phyloP scores from a whole-genome alignment of 208 protist genomes.

The Strigomonas culicis region DNA sequence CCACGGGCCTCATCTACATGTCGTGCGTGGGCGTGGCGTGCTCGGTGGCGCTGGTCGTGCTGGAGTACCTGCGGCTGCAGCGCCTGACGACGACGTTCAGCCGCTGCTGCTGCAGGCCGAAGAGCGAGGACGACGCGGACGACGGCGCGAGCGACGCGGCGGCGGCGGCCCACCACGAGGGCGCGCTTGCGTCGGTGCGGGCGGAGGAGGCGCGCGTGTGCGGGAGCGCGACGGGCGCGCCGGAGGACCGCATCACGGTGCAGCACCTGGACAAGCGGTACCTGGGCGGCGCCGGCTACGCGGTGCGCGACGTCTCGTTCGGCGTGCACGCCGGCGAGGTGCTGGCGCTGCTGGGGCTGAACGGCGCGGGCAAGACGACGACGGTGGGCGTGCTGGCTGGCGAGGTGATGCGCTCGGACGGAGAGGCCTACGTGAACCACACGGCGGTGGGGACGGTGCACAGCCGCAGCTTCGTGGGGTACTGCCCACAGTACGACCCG shows the following conservation, averaged over 20 bases:
- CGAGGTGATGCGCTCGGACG: constrained; percentile 60
- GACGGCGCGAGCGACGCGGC: constrained; percentile 12
- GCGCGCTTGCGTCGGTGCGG: constrained; percentile 24
- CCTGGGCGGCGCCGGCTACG: constrained; percentile 20
- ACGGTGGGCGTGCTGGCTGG: constrained; percentile 81
- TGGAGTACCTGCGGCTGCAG: constrained; percentile 55
- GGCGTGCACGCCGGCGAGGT: constrained; percentile 77
- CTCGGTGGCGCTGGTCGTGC: constrained; percentile 41
- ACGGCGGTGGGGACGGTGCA: constrained; percentile 26
- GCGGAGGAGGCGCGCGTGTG: constrained; percentile 53
- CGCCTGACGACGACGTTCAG: constrained; percentile 11
- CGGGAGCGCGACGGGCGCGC: constrained; percentile 23
- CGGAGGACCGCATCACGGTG: constrained; percentile 52
- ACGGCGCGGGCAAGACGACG: constrained; percentile 92
- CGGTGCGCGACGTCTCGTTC: constrained; percentile 65
- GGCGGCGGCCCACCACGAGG: constrained; percentile 6
- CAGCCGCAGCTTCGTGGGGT: constrained; percentile 74
- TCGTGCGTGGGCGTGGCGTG: constrained; percentile 40
- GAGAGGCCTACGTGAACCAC: constrained; percentile 65
- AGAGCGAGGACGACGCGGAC: constrained; percentile 15
- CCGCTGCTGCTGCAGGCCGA: constrained; percentile 5
- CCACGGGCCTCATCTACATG: constrained; percentile 77
- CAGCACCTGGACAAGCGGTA: constrained; percentile 69
- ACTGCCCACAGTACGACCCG: constrained; percentile 95
- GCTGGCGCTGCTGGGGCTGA: constrained; percentile 87